phyloP scores from a whole-genome alignment of 768 basidiomycete genomes.

The Agaricus sinodeliciosus region DNA sequence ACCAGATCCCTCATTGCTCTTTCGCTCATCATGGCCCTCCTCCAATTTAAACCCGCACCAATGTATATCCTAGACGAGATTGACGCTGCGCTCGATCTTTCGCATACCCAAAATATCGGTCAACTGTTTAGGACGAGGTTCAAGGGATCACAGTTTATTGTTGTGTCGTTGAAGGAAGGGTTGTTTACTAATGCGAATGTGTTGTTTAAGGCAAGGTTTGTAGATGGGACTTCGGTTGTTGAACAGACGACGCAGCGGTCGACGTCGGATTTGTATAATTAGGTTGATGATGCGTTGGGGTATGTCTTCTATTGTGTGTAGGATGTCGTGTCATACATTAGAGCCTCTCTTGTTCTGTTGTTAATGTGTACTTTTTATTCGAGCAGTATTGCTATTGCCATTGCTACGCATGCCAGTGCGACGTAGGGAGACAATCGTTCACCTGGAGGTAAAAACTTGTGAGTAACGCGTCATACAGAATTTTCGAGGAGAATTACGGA shows the following conservation, averaged over 20 bases:
- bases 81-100: slow-evolving; percentile 93
- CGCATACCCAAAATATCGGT: slow-evolving; percentile 96
- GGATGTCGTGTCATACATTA: slow-evolving; percentile 14
- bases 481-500: slow-evolving; percentile 25
- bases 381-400: slow-evolving; percentile 71
- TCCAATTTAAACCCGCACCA: slow-evolving; percentile 98
- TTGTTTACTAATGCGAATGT: slow-evolving; percentile 98
- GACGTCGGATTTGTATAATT: slow-evolving; percentile 40
- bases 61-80: slow-evolving; percentile 99
- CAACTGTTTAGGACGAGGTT: slow-evolving; percentile 96
- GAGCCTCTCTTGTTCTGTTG: slow-evolving; percentile 11
- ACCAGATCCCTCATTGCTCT: slow-evolving; percentile 91
- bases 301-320: slow-evolving; percentile 11
- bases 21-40: slow-evolving; percentile 95
- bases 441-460: slow-evolving; percentile 40
- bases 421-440: slow-evolving; percentile 97
- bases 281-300: slow-evolving; percentile 14
- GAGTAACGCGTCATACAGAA: background rate
- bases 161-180: slow-evolving; percentile 94
- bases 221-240: slow-evolving; percentile 90
- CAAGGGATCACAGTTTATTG: slow-evolving; percentile 97
- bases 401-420: slow-evolving; percentile 83
- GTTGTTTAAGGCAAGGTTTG: slow-evolving; percentile 86
- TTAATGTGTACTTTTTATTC: slow-evolving; percentile 26
- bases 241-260: slow-evolving; percentile 71